A percentile compares a stretch with the other conserved stretches of the same genome.
Conservation (phyloP, 495 filamentous ascomycete species). For the Hypoxylon lenormandii region DNA sequence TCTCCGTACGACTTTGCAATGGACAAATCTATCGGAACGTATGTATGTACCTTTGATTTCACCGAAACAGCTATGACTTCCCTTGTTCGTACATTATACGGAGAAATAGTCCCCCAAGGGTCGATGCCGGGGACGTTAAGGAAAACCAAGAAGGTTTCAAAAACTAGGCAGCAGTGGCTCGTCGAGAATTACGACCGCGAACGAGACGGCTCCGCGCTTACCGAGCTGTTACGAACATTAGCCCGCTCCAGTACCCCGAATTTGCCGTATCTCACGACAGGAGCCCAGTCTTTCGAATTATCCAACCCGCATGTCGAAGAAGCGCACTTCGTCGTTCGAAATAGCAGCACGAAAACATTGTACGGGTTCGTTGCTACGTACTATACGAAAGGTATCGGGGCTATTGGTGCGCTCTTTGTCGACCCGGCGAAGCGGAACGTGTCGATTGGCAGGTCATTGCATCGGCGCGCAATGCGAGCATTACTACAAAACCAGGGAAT, state of each 20-base stretch:
- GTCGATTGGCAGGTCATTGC: slow-evolving; percentile 85
- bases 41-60: slow-evolving; percentile 93
- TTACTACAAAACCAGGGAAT: slow-evolving; percentile 74
- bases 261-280: slow-evolving; percentile 73
- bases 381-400: slow-evolving; percentile 76
- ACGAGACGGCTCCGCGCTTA: slow-evolving; percentile 75
- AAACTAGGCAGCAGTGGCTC: slow-evolving; percentile 87
- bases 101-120: slow-evolving; percentile 77
- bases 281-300: slow-evolving; percentile 79
- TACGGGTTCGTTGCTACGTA: slow-evolving; percentile 93
- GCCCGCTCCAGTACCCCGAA: slow-evolving; percentile 68
- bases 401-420: slow-evolving; percentile 85
- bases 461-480: slow-evolving; percentile 78
- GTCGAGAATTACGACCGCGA: slow-evolving; percentile 85
- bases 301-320: slow-evolving; percentile 75
- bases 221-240: slow-evolving; percentile 73
- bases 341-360: slow-evolving; percentile 85
- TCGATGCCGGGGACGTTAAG: slow-evolving; percentile 81
- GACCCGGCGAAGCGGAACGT: slow-evolving; percentile 84
- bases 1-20: slow-evolving; percentile 96
- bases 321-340: slow-evolving; percentile 88
- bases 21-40: slow-evolving; percentile 85
- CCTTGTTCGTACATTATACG: slow-evolving; percentile 82
- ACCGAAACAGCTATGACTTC: slow-evolving; percentile 88
- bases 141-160: slow-evolving; percentile 82